These are phyloP conservation scores for Pichia scutulata DNA, from an alignment of 805 yeast species.

Conservation along the genomic window DNA sequence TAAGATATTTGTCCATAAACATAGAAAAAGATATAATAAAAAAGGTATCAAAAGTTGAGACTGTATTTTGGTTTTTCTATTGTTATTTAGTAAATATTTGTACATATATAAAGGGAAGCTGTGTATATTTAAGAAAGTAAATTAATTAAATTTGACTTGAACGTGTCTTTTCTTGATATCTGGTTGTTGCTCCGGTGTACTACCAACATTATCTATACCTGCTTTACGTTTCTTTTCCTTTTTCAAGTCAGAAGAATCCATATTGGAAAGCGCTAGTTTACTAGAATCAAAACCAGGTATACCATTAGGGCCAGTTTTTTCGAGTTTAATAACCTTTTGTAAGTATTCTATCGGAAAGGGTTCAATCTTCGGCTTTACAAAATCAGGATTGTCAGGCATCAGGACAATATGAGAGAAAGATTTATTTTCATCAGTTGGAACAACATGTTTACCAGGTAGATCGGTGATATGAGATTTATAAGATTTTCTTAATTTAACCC, in stretches of 20 bases:
- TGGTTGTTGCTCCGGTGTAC: constrained; percentile 17
- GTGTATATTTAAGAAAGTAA: background rate
- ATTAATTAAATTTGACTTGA: constrained; percentile 25
- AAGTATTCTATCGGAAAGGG: constrained; percentile 45
- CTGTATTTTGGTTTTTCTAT: too few relatives aligned
- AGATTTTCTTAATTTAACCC: constrained; percentile 87
- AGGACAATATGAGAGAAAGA: constrained; percentile 33
- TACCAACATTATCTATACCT: constrained; percentile 9
- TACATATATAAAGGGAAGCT: background rate
- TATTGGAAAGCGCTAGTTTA: constrained; percentile 53
- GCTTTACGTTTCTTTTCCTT: constrained; percentile 24
- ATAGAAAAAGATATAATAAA: constrained; percentile 10
- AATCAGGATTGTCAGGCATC: constrained; percentile 33
- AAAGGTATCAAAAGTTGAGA: background rate
- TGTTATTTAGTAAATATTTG: background rate
- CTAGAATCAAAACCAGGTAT: constrained; percentile 70
- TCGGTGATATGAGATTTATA: constrained; percentile 89
- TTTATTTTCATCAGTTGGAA: constrained; percentile 38
- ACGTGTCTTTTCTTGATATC: constrained; percentile 28
- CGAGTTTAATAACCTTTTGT: constrained; percentile 46
- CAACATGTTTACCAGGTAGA: constrained; percentile 69
- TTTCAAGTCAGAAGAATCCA: constrained; percentile 13
- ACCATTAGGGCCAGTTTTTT: constrained; percentile 58
- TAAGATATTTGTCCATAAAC: constrained; percentile 36
- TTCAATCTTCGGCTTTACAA: constrained; percentile 32